phyloP scores from a whole-genome alignment of 2,329 filamentous ascomycete genomes.

The Nigrospora sphaerica region DNA sequence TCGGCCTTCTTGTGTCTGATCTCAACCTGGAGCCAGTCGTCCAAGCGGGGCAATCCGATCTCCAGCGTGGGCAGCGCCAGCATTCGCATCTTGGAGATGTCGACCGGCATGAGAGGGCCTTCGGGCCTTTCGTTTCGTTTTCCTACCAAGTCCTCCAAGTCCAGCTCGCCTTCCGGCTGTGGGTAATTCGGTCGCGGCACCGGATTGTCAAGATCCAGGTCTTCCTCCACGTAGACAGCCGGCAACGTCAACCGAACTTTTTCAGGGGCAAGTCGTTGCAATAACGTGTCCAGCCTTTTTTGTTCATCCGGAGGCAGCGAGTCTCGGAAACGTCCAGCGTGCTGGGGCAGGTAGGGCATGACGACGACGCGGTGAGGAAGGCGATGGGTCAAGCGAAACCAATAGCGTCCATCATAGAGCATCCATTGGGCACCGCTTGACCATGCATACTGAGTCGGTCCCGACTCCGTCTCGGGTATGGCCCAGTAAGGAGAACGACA shows the following conservation, averaged over 20 bases:
- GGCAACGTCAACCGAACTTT: conserved; percentile 51
- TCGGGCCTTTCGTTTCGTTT: too few species aligned
- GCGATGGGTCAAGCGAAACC: conserved; percentile 43
- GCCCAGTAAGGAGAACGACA: conserved; percentile 10
- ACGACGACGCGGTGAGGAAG: conserved; percentile 34
- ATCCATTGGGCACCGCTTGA: conserved; percentile 23
- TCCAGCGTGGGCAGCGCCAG: conserved; percentile 48
- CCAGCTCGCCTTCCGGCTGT: neutral
- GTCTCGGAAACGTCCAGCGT: conserved; percentile 41
- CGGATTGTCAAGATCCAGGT: conserved; percentile 19
- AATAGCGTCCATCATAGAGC: conserved; percentile 56
- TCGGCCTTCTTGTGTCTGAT: conserved; percentile 45
- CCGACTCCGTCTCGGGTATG: neutral
- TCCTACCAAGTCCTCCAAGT: too few species aligned
- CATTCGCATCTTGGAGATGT: conserved; percentile 27
- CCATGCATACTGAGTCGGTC: conserved; percentile 6
- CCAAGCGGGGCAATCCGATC: conserved; percentile 36
- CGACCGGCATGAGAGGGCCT: conserved; percentile 5
- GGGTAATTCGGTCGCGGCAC: conserved; percentile 11
- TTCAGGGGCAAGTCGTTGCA: conserved; percentile 44
- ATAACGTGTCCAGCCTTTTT: conserved; percentile 30
- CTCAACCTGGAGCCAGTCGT: conserved; percentile 42
- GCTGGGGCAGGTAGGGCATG: conserved; percentile 35
- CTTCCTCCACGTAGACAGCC: conserved; percentile 39
- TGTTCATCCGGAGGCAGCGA: conserved; percentile 25